These are phyloP conservation scores for Emmonsiellopsis sp. DNA, from an alignment of 2,329 filamentous ascomycete genomes.

Conservation along the genomic window DNA sequence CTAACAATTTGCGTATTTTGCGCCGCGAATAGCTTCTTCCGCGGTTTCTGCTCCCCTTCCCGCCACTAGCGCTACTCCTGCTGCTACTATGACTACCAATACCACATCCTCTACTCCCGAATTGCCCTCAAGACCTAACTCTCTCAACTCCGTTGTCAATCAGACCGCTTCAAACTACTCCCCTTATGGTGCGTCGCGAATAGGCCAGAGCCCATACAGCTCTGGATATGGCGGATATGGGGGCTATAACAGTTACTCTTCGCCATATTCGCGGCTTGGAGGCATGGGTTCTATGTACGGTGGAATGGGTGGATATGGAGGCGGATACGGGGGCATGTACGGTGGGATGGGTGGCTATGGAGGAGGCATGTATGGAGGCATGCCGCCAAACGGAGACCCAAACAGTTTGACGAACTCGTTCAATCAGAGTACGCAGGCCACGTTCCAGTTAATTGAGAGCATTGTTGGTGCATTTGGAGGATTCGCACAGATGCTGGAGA, in stretches of 20 bases:
- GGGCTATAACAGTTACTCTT: constrained; percentile 44
- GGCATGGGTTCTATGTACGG: constrained; percentile 33
- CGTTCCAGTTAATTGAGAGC: constrained; percentile 96
- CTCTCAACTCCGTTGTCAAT: constrained; percentile 70
- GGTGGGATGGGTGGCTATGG: constrained; percentile 39
- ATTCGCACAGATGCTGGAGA: constrained; percentile 98
- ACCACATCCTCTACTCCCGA: constrained; percentile 48
- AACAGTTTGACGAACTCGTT: constrained; percentile 94
- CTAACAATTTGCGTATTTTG: not conserved
- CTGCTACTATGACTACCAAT: constrained; percentile 33
- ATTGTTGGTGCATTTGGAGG: constrained; percentile 94
- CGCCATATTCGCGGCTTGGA: constrained; percentile 46
- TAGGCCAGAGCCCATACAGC: constrained; percentile 44
- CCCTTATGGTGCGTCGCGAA: constrained; percentile 46
- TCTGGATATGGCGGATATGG: constrained; percentile 33
- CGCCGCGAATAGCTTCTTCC: not conserved
- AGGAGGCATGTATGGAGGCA: constrained; percentile 36
- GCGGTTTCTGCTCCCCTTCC: not conserved
- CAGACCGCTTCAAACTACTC: constrained; percentile 82
- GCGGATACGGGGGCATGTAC: constrained; percentile 37
- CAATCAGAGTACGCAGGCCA: constrained; percentile 87
- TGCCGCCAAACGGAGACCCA: constrained; percentile 47
- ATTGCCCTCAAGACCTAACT: constrained; percentile 70
- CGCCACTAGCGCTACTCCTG: constrained; percentile 25
- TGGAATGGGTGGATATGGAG: constrained; percentile 23